Percentiles rank a stretch among this genome's conserved stretches.
Conservation (phyloP, 495 filamentous ascomycete genomes). For the Tuber brumale region DNA sequence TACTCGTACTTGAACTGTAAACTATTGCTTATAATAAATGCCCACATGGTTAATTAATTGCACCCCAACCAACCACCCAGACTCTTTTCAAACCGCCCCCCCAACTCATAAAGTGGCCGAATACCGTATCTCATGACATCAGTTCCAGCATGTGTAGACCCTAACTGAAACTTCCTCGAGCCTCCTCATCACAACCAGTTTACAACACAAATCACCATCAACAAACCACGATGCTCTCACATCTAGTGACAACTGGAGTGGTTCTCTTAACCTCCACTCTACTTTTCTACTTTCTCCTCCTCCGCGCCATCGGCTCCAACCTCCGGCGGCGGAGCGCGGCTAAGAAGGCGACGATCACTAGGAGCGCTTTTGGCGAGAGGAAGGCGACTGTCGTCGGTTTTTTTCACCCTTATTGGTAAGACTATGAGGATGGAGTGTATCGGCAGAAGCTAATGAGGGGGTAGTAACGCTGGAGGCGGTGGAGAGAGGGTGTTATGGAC, state of each 20-base stretch:
- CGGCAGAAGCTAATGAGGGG: slow-evolving; percentile 15
- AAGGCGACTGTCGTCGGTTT: slow-evolving; percentile 63
- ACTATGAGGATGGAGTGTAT: slow-evolving; percentile 10
- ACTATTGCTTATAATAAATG: background rate
- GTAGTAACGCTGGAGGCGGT: slow-evolving; percentile 87
- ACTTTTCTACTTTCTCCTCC: slow-evolving; percentile 31
- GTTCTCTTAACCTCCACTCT: slow-evolving; percentile 8
- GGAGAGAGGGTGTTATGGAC: slow-evolving; percentile 97
- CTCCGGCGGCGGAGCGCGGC: slow-evolving; percentile 32
- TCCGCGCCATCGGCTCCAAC: slow-evolving; percentile 33
- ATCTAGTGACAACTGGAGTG: slow-evolving; percentile 8
- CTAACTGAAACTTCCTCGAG: background rate
- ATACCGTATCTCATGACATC: background rate
- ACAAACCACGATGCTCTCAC: background rate
- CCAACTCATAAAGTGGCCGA: background rate
- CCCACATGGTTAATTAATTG: background rate
- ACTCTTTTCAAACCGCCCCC: background rate
- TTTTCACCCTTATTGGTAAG: slow-evolving; percentile 92
- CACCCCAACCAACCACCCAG: background rate
- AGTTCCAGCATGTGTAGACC: background rate
- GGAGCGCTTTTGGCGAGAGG: slow-evolving; percentile 2
- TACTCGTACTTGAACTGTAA: background rate
- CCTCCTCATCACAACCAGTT: background rate
- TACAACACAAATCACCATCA: background rate
- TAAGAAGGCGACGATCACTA: slow-evolving; percentile 19